Percentiles rank a stretch among this genome's conserved stretches.
These are phyloP conservation scores for Wallacemonas rigidus DNA, from an alignment of 208 protist genomes.

Conservation along the genomic window DNA sequence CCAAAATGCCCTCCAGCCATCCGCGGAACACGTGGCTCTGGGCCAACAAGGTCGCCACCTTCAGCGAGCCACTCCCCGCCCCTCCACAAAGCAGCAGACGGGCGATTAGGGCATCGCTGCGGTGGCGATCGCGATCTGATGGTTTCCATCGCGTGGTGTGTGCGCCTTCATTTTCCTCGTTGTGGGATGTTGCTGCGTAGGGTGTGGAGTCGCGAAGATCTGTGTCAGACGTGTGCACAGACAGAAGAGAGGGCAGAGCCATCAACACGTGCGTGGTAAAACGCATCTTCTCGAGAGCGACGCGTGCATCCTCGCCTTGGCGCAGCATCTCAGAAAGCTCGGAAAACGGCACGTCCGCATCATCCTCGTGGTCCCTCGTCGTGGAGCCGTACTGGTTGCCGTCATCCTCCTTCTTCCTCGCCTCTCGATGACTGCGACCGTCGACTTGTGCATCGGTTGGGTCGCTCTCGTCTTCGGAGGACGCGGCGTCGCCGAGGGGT, in stretches of 20 bases:
- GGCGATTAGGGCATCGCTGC: neutral
- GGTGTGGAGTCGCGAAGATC: neutral
- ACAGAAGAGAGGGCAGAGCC: conserved; percentile 30
- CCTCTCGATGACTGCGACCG: no score
- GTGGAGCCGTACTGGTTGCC: no score
- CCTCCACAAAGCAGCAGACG: conserved; percentile 45
- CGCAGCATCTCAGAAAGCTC: conserved; percentile 59
- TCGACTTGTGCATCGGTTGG: no score
- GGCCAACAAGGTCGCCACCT: conserved; percentile 17
- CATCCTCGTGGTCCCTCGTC: neutral
- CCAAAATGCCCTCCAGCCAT: conserved; percentile 31
- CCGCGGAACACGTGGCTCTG: conserved; percentile 35
- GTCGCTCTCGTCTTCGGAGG: conserved; percentile 9
- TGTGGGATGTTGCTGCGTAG: no score
- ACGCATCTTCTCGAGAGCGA: conserved; percentile 46
- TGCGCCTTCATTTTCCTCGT: neutral
- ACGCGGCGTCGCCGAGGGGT: conserved; percentile 25
- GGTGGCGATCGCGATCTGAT: neutral
- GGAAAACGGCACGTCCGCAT: conserved; percentile 44
- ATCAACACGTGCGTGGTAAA: conserved; percentile 36
- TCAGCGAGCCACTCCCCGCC: conserved; percentile 2
- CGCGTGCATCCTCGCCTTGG: conserved; percentile 31
- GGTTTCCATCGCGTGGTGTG: neutral
- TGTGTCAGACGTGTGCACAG: neutral
- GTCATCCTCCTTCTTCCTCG: no score